These are phyloP conservation scores for Botrytis medusae DNA, from an alignment of 2,329 filamentous ascomycete species.

Conservation along the genomic window DNA sequence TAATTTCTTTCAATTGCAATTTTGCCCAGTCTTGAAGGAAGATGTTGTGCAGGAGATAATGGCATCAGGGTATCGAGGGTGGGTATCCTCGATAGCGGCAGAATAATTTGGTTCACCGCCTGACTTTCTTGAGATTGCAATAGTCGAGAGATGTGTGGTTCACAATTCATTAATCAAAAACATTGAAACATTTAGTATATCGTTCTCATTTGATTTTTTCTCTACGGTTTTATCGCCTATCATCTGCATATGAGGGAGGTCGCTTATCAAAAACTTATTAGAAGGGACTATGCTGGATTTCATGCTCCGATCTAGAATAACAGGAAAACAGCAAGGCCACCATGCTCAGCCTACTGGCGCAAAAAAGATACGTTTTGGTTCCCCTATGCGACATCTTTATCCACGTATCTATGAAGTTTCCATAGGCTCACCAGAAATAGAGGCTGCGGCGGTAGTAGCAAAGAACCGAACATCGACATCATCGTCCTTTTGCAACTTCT, in stretches of 20 bases:
- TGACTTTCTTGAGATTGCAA: not conserved
- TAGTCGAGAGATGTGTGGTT: not conserved
- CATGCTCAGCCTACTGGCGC: constrained; percentile 33
- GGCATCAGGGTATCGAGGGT: not conserved
- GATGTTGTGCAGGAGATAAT: not conserved
- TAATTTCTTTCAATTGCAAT: not conserved
- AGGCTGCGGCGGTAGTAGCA: constrained; percentile 79
- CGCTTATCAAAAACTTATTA: constrained; percentile 17
- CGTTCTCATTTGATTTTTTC: constrained; percentile 4
- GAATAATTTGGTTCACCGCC: constrained; percentile 13
- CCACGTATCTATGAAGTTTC: constrained; percentile 49
- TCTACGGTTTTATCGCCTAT: constrained; percentile 8
- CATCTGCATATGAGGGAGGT: constrained; percentile 13
- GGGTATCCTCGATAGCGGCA: constrained; percentile 2
- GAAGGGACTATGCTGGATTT: constrained; percentile 39
- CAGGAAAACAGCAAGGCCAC: constrained; percentile 31
- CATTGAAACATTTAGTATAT: not conserved
- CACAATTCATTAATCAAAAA: not conserved
- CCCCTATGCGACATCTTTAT: constrained; percentile 32
- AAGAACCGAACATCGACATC: constrained; percentile 99
- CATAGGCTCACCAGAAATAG: constrained; percentile 51
- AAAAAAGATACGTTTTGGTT: constrained; percentile 33
- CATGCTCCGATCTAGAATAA: constrained; percentile 39
- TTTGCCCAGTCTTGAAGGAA: not conserved
- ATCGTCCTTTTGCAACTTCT: constrained; percentile 94